Evolutionary conservation across 148 eudicot species (phyloP).

Genomic region (Beta vulgaris): DNA sequence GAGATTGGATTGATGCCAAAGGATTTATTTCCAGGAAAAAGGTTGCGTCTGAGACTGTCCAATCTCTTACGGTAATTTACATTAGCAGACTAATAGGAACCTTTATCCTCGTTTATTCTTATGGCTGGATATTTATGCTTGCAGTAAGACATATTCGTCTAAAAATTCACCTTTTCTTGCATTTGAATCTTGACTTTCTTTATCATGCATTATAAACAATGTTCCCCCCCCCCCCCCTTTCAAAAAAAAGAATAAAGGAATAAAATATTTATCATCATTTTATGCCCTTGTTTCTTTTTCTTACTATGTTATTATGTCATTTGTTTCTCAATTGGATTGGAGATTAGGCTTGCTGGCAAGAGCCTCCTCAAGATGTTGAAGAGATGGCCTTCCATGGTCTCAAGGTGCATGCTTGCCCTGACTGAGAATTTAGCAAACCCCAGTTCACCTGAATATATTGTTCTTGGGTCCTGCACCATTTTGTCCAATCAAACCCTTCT

Average conservation of each 20-base stretch:
- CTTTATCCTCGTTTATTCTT: background rate
- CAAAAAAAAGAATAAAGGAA: background rate
- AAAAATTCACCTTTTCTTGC: background rate
- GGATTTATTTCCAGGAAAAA: background rate
- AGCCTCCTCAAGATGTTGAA: conserved; percentile 80
- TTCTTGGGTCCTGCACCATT: conserved; percentile 92
- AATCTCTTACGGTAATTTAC: background rate
- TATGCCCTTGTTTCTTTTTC: background rate
- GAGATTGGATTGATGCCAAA: background rate
- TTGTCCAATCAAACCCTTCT: conserved; percentile 79
- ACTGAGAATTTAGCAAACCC: conserved; percentile 63
- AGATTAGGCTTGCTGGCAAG: conserved; percentile 82
- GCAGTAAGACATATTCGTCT: background rate
- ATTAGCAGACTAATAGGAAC: too few species aligned
- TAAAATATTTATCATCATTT: background rate
- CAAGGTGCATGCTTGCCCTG: conserved; percentile 64
- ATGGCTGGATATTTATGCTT: background rate
- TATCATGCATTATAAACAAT: background rate
- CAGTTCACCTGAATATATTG: conserved; percentile 70
- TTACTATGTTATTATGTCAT: background rate
- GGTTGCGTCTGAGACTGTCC: background rate
- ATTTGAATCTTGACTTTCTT: background rate
- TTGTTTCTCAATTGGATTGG: conserved; percentile 22
- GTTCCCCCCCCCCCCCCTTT: background rate
- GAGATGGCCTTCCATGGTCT: conserved; percentile 88